These are phyloP conservation scores for Coelastrella sp. DNA, from an alignment of 139 green algal genomes.

Conservation along the genomic window DNA sequence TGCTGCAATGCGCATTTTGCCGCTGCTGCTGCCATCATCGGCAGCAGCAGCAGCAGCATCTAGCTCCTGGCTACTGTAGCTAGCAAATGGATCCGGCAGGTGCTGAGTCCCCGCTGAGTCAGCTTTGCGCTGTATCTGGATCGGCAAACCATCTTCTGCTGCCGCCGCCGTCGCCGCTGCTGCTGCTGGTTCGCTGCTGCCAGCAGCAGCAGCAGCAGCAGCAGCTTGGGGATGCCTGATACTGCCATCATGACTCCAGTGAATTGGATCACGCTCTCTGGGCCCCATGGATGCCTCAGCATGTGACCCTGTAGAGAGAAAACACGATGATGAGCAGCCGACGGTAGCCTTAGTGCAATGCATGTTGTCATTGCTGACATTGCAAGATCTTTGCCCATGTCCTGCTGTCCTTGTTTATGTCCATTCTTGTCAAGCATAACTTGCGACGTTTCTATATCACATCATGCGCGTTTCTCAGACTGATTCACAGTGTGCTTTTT, in stretches of 20 bases:
- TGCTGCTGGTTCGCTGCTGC: neutral
- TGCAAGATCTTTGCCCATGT: too few relatives aligned
- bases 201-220: neutral
- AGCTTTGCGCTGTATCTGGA: neutral
- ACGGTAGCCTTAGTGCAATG: too few relatives aligned
- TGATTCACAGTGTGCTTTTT: too few relatives aligned
- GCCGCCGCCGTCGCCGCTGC: conserved; percentile 10
- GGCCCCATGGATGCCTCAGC: too few relatives aligned
- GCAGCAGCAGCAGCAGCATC: neutral
- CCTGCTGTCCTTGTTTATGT: too few relatives aligned
- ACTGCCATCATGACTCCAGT: conserved; percentile 9
- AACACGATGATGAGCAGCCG: too few relatives aligned
- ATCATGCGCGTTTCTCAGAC: too few relatives aligned
- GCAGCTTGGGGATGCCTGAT: neutral
- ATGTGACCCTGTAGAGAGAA: too few relatives aligned
- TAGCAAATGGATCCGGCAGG: neutral
- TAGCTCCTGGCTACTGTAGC: neutral
- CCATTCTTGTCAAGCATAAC: too few relatives aligned
- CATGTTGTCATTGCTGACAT: too few relatives aligned
- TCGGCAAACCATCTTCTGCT: neutral
- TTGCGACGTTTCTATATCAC: too few relatives aligned
- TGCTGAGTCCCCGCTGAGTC: neutral
- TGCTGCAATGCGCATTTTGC: neutral
- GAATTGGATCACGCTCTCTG: neutral
- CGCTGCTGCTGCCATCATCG: neutral